A percentile compares a stretch with the other conserved stretches of the same genome.
Conservation (phyloP, 164 flowering plant species). For the Magnolia changhungtana region DNA sequence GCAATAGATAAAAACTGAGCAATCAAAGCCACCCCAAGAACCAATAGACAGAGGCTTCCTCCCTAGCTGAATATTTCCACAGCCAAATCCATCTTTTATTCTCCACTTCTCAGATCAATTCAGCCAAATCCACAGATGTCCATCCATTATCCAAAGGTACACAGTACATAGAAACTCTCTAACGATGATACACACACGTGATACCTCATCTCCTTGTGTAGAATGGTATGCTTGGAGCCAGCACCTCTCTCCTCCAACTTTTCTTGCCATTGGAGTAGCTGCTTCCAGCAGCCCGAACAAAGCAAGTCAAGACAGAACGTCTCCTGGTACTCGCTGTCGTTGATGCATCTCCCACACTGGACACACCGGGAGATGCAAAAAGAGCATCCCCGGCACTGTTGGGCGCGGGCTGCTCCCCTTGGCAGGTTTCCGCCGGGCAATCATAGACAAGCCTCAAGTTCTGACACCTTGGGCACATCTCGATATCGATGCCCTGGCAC, state of each 20-base stretch:
- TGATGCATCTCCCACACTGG: conserved; percentile 73
- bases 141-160: conserved; percentile 15
- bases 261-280: conserved; percentile 24
- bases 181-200: conserved; percentile 17
- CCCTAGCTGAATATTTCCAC: background rate
- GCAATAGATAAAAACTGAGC: background rate
- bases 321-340: conserved; percentile 64
- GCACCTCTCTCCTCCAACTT: conserved; percentile 19
- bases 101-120: background rate
- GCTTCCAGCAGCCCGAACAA: conserved; percentile 62
- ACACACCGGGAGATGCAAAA: conserved; percentile 71
- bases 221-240: conserved; percentile 6
- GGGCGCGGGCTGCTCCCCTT: conserved; percentile 32
- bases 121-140: background rate
- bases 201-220: conserved; percentile 18
- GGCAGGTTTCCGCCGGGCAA: conserved; percentile 72
- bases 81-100: background rate
- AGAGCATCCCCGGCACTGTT: conserved; percentile 71
- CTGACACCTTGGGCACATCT: conserved; percentile 74
- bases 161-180: conserved; percentile 1
- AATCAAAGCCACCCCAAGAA: background rate
- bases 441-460: conserved; percentile 76
- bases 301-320: conserved; percentile 68
- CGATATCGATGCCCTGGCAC: conserved; percentile 72
- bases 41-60: background rate